Conservation (phyloP, 2,329 filamentous ascomycete genomes). For the Penicillium concentricum region DNA sequence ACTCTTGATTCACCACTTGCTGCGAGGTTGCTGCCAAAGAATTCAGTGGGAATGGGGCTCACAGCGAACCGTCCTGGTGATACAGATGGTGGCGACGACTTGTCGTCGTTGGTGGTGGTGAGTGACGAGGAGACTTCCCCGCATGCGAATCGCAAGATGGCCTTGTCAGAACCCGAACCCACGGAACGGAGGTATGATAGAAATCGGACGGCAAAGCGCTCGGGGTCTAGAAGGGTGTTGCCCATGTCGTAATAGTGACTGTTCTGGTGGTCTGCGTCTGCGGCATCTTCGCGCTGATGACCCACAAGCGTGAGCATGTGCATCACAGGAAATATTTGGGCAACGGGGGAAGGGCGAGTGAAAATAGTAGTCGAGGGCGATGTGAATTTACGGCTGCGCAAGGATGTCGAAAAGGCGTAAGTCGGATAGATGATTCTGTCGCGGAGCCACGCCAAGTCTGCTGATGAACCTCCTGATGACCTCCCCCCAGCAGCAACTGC, state of each 20-base stretch:
- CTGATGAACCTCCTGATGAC: slow-evolving; percentile 5
- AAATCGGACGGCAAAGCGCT: slow-evolving; percentile 13
- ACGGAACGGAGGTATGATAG: slow-evolving; percentile 11
- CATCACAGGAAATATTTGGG: slow-evolving; percentile 9
- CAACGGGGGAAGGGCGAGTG: background rate
- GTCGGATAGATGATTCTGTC: slow-evolving; percentile 13
- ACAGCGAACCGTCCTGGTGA: background rate
- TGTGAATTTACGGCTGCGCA: too few species aligned
- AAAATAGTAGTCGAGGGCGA: background rate
- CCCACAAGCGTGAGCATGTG: slow-evolving; percentile 11
- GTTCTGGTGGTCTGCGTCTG: slow-evolving; percentile 4
- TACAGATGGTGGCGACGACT: background rate
- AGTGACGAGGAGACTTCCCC: slow-evolving; percentile 3
- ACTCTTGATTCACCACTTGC: background rate
- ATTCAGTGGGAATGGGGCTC: background rate
- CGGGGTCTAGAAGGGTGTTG: slow-evolving; percentile 8
- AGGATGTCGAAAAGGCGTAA: background rate
- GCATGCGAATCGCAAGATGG: slow-evolving; percentile 16
- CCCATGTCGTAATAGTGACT: background rate
- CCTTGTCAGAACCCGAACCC: slow-evolving; percentile 11
- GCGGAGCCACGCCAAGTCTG: slow-evolving; percentile 9
- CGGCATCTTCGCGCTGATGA: slow-evolving; percentile 2
- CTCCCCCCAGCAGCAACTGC: slow-evolving; percentile 3
- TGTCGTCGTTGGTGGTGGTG: background rate
- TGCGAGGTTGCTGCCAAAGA: background rate